Conservation (phyloP, 2,329 filamentous ascomycete species). For the Ophiobolus disseminans region DNA sequence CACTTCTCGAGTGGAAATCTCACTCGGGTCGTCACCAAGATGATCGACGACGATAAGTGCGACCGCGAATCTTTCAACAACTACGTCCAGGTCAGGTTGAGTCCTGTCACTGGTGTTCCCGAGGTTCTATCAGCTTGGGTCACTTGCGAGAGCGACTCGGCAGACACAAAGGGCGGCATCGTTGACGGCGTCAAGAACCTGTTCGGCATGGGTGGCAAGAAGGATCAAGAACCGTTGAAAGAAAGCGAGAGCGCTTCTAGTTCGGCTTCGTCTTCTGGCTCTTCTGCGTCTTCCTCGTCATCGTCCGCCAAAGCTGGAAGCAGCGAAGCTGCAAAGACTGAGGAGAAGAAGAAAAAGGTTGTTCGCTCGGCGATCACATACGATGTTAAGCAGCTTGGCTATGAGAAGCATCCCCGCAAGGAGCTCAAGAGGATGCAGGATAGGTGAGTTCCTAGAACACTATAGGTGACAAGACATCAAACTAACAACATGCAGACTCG, state of each 20-base stretch:
- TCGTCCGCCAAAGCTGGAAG: conserved; percentile 56
- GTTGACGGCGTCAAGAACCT: conserved; percentile 96
- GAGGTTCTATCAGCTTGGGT: conserved; percentile 77
- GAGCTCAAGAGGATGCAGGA: conserved; percentile 68
- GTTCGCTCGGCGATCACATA: conserved; percentile 62
- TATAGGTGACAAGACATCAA: background rate
- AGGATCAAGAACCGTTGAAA: conserved; percentile 75
- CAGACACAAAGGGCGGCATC: conserved; percentile 76
- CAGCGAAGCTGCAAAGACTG: conserved; percentile 57
- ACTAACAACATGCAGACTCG: conserved; percentile 62
- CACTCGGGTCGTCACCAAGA: conserved; percentile 78
- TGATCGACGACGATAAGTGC: conserved; percentile 82
- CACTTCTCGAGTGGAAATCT: conserved; percentile 81
- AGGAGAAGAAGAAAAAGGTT: conserved; percentile 58
- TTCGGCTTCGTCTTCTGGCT: conserved; percentile 55
- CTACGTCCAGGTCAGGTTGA: conserved; percentile 78
- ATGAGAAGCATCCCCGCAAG: conserved; percentile 65
- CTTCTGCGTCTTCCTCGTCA: conserved; percentile 54
- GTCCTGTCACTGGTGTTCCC: conserved; percentile 76
- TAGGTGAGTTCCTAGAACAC: conserved; percentile 39
- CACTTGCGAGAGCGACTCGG: conserved; percentile 81
- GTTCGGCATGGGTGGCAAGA: conserved; percentile 92
- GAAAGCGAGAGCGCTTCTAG: conserved; percentile 55
- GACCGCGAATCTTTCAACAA: conserved; percentile 77
- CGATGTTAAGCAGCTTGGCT: conserved; percentile 54